A percentile compares a stretch with the other conserved stretches of the same genome.
phyloP scores from a whole-genome alignment of 345 rosid species.

The Kandelia obovata region DNA sequence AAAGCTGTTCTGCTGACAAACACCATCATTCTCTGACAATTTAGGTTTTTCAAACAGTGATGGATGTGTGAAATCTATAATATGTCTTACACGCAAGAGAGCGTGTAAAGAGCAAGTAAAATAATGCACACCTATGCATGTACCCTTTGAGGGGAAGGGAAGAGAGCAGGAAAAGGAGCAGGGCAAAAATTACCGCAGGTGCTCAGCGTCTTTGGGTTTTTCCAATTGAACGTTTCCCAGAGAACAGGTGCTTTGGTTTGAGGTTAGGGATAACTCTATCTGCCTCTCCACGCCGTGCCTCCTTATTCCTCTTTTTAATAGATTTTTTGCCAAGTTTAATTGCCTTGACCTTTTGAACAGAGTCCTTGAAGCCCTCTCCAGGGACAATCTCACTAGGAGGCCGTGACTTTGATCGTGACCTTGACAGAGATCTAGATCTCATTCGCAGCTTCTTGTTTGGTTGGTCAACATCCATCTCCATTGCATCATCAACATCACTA shows the following conservation, averaged over 20 bases:
- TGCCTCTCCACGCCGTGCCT: slow-evolving; percentile 74
- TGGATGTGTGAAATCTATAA: too few species aligned
- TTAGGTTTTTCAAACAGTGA: too few species aligned
- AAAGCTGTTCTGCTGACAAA: too few species aligned
- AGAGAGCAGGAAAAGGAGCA: neutral
- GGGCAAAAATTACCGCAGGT: slow-evolving; percentile 17
- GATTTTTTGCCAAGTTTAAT: slow-evolving; percentile 14
- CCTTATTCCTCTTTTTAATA: slow-evolving; percentile 68
- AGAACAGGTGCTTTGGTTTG: slow-evolving; percentile 28
- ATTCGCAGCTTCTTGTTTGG: slow-evolving; percentile 56
- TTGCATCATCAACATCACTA: slow-evolving; percentile 35
- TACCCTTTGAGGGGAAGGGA: too few species aligned
- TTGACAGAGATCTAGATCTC: slow-evolving; percentile 49
- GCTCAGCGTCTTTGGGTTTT: slow-evolving; percentile 64
- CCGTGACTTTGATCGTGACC: slow-evolving; percentile 45
- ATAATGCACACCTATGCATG: neutral
- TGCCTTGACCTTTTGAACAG: slow-evolving; percentile 47
- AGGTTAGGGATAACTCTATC: slow-evolving; percentile 29
- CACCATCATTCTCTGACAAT: too few species aligned
- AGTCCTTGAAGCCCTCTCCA: slow-evolving; percentile 84
- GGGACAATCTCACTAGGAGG: slow-evolving; percentile 77
- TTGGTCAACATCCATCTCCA: slow-evolving; percentile 58
- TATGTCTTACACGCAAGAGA: too few species aligned
- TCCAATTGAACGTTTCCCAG: slow-evolving; percentile 57
- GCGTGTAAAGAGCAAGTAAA: neutral